Base-by-base conservation (phyloP, 2,329 filamentous ascomycete species). In the Verticillium nubilum region DNA sequence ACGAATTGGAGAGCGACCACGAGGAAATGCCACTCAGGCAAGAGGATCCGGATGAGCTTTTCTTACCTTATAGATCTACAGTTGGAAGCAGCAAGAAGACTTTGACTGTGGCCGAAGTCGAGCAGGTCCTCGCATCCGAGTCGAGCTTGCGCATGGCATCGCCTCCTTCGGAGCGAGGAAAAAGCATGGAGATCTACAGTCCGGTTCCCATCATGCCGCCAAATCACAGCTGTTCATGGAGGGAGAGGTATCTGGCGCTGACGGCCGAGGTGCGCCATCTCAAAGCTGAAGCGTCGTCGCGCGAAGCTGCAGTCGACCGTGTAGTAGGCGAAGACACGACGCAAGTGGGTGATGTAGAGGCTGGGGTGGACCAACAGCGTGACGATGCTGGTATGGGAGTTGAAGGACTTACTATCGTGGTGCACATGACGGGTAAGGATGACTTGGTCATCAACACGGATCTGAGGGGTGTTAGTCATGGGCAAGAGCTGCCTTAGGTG, bases 371-470 rank as follows among this genome's bases (percentile, higher is more conserved):
- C 13, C 23, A 63, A 68, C 25, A 65, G 68, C 7, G 17, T n/a
- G 42, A 23, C 42, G 71, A 72, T 35, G 72, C 72, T 17, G 73
- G 78, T 26, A 63, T 78, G 53, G 75, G 75, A 17, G 76, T 83
- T 29, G 73, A 80, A 60, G 79, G 79, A 12, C 66, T 83, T 57
- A 83, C 80, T 5, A 78, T 82, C 61, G 76, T 82, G 54, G 71
- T 84, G 68, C 81, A 82, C 67, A 69, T 80, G 65, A 77, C 69
- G 64, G 74, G 75, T 52, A 78, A 74, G 67, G 79, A 82, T 54
- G 80, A 84, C 61, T 64, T 83, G 65, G 75, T 82, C 54, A 78
- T 83, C 65, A 80, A 79, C 58, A 82, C 80, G 2, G 76, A 81
- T 65, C 69, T 81, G 67, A 68, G 64, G 5, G 62, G 60, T 35